Conservation (phyloP, 2,329 filamentous ascomycete species). For the Sclerotinia subarctica region DNA sequence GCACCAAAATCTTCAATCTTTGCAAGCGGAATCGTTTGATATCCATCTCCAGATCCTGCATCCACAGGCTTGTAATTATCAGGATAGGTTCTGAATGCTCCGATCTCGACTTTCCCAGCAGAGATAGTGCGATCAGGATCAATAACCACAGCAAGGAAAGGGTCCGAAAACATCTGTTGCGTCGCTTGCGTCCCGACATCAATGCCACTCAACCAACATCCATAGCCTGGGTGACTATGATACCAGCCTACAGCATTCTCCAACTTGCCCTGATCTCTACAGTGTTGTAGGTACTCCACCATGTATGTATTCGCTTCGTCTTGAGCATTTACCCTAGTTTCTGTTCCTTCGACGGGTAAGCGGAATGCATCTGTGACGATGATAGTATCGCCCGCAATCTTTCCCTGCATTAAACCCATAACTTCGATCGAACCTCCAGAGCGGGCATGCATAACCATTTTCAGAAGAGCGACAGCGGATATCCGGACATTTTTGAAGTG, state of each 20-base stretch:
- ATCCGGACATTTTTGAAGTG: constrained; percentile 95
- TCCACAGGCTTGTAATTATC: constrained; percentile 62
- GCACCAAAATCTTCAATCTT: constrained; percentile 97
- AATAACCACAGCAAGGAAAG: constrained; percentile 92
- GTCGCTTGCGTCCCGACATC: constrained; percentile 85
- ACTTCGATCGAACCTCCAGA: constrained; percentile 88
- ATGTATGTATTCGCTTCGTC: constrained; percentile 97
- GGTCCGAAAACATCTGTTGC: constrained; percentile 83
- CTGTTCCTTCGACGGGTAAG: constrained; percentile 94
- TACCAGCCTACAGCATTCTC: constrained; percentile 99
- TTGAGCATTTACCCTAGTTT: constrained; percentile 95
- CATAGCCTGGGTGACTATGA: constrained; percentile 95
- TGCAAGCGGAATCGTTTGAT: constrained; percentile 78
- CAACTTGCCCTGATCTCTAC: constrained; percentile 71
- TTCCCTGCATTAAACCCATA: constrained; percentile 98
- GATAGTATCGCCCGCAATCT: constrained; percentile 79
- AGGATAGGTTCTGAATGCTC: constrained; percentile 90
- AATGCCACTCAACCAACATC: constrained; percentile 96
- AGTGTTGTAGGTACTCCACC: constrained; percentile 75
- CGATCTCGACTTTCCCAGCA: constrained; percentile 91
- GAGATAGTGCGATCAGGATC: constrained; percentile 95
- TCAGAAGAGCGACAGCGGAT: constrained; percentile 87
- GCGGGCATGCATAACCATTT: constrained; percentile 99
- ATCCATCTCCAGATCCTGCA: constrained; percentile 52
- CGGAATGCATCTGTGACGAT: constrained; percentile 93